These are phyloP conservation scores for Calonectria hawksworthii DNA, from an alignment of 2,329 filamentous ascomycete genomes.

Conservation along the genomic window DNA sequence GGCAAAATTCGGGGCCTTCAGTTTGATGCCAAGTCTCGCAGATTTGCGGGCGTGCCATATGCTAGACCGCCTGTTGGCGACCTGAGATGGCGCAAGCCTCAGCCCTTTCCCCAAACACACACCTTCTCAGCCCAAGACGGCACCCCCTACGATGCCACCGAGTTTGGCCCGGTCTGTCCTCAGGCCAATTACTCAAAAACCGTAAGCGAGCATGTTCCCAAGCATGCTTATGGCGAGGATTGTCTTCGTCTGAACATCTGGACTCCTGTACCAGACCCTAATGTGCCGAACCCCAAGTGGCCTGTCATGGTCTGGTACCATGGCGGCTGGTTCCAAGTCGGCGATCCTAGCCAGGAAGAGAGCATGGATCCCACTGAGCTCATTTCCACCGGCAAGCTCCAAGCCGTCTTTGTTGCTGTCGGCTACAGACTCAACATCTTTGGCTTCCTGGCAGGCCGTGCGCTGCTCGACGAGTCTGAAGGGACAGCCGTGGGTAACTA, in stretches of 20 bases:
- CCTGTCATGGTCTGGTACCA: slow-evolving; percentile 55
- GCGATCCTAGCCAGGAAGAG: slow-evolving; percentile 57
- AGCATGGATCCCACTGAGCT: slow-evolving; percentile 60
- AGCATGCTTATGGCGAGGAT: slow-evolving; percentile 51
- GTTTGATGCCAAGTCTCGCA: slow-evolving; percentile 51
- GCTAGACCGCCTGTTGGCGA: slow-evolving; percentile 54
- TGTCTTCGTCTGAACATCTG: slow-evolving; percentile 62
- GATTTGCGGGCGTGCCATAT: slow-evolving; percentile 55
- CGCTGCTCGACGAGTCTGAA: neutral
- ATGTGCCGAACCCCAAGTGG: slow-evolving; percentile 38
- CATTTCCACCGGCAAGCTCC: slow-evolving; percentile 47
- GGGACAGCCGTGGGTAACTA: slow-evolving; percentile 27
- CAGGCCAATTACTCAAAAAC: slow-evolving; percentile 47
- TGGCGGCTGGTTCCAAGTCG: slow-evolving; percentile 63
- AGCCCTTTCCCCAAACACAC: slow-evolving; percentile 46
- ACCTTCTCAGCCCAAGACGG: slow-evolving; percentile 44
- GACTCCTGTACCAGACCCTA: slow-evolving; percentile 52
- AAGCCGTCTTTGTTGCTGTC: slow-evolving; percentile 27
- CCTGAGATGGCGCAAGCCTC: slow-evolving; percentile 55
- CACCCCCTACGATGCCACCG: slow-evolving; percentile 53
- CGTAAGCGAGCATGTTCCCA: slow-evolving; percentile 19
- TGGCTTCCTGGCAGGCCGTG: slow-evolving; percentile 25
- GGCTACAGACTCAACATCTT: slow-evolving; percentile 30
- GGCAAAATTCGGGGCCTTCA: slow-evolving; percentile 50
- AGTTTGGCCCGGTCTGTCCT: slow-evolving; percentile 54